Percentiles rank a stretch among this genome's conserved stretches.
phyloP scores from a whole-genome alignment of 176 grass and related monocot species.

The Carex pumila region DNA sequence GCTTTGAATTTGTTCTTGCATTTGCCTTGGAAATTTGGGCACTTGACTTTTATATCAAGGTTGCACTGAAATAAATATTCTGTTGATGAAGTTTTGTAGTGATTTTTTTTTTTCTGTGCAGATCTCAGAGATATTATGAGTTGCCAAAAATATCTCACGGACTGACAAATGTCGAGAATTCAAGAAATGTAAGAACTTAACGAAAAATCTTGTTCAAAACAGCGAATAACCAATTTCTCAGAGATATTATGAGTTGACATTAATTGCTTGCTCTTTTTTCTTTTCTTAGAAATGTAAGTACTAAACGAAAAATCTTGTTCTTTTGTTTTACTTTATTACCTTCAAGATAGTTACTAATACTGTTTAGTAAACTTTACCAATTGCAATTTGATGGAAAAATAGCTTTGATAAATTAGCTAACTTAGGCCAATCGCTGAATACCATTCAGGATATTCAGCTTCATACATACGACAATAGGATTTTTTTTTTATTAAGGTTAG shows the following conservation, averaged over 20 bases:
- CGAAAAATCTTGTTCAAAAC: background rate
- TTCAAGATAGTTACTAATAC: background rate
- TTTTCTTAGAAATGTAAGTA: background rate
- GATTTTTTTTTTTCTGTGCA: constrained; percentile 19
- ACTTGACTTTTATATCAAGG: background rate
- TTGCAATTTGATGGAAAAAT: background rate
- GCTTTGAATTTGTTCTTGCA: background rate
- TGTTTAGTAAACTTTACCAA: background rate
- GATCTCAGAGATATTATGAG: constrained; percentile 87
- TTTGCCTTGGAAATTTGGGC: background rate
- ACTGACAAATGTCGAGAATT: too few species aligned
- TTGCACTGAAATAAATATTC: background rate
- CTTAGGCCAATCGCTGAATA: background rate
- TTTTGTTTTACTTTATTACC: background rate
- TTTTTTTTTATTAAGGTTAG: too few species aligned
- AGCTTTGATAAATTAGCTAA: background rate
- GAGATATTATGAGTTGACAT: too few species aligned
- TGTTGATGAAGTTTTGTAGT: background rate
- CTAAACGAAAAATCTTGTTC: background rate
- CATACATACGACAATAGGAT: background rate
- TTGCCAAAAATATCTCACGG: background rate
- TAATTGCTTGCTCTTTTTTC: too few species aligned
- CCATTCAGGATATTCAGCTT: background rate
- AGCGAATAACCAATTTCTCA: too few species aligned
- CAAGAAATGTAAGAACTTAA: background rate